phyloP scores from a whole-genome alignment of 1,284 basidiomycete species.

The Jaminaea rosea region DNA sequence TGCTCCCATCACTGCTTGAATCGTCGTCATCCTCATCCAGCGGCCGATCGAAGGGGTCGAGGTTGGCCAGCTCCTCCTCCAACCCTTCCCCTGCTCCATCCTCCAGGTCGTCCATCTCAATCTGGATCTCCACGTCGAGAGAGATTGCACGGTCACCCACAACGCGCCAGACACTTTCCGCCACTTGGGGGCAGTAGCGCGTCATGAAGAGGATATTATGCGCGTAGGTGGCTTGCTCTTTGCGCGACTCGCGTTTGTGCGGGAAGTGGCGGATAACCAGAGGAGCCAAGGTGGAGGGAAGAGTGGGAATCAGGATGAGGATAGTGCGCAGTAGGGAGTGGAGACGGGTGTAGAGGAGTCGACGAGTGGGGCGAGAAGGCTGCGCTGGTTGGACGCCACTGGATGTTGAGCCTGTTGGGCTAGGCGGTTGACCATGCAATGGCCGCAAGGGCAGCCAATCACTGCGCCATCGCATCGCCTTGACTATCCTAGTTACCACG shows the following conservation, averaged over 20 bases:
- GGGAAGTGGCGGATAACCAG: slow-evolving; percentile 78
- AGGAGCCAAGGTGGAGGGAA: slow-evolving; percentile 58
- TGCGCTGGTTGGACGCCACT: slow-evolving; percentile 1
- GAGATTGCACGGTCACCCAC: slow-evolving; percentile 86
- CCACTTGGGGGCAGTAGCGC: slow-evolving; percentile 79
- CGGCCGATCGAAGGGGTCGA: slow-evolving; percentile 74
- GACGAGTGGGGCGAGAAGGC: slow-evolving; percentile 53
- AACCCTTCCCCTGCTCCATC: slow-evolving; percentile 50
- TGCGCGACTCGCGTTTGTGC: slow-evolving; percentile 77
- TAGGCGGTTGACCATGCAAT: background rate
- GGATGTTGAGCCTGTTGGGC: slow-evolving; percentile 4
- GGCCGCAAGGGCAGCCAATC: background rate
- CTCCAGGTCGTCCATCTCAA: slow-evolving; percentile 85
- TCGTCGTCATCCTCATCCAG: slow-evolving; percentile 53
- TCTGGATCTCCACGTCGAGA: slow-evolving; percentile 96
- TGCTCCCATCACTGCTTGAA: slow-evolving; percentile 35
- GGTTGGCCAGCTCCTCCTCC: slow-evolving; percentile 57
- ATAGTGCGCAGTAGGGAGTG: slow-evolving; percentile 78
- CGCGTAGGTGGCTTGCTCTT: slow-evolving; percentile 79
- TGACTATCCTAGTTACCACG: slow-evolving; percentile 70
- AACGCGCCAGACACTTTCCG: slow-evolving; percentile 71
- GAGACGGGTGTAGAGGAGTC: slow-evolving; percentile 73
- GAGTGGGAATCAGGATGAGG: slow-evolving; percentile 64
- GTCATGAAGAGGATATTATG: slow-evolving; percentile 77
- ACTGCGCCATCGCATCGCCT: slow-evolving; percentile 70